Evolutionary conservation across 2,329 filamentous ascomycete genomes (phyloP).

Genomic region (Talaromyces piceae): DNA sequence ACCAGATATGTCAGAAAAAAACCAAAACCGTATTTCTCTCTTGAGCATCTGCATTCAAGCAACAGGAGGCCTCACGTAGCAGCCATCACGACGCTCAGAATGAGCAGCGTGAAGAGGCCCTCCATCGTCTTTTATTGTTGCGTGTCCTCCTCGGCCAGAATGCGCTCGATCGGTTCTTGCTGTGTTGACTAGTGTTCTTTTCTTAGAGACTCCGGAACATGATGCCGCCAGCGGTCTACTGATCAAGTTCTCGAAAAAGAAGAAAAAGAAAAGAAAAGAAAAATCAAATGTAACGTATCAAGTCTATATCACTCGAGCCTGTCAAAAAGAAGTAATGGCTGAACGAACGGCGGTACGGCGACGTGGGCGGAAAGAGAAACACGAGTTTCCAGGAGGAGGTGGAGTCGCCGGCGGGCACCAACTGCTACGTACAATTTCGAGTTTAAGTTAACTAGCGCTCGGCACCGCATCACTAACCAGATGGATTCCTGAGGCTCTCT

Average conservation of each 20-base stretch:
- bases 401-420: not conserved
- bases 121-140: conserved; percentile 38
- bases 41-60: not conserved
- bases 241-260: not conserved
- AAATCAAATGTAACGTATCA: not conserved
- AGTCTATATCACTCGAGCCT: no score
- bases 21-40: not conserved
- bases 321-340: no score
- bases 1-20: not conserved
- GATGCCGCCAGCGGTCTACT: not conserved
- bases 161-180: conserved; percentile 24
- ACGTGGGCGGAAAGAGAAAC: not conserved
- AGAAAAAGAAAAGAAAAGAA: not conserved
- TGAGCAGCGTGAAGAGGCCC: conserved; percentile 58
- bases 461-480: not conserved
- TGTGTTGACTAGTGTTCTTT: conserved; percentile 17
- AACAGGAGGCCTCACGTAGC: conserved; percentile 44
- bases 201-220: conserved; percentile 22
- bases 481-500: no score
- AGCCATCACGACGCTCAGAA: conserved; percentile 59
- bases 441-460: not conserved
- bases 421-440: no score
- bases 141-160: conserved; percentile 5
- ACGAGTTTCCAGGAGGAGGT: not conserved
- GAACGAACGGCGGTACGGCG: not conserved